Conservation (phyloP, 345 rosid genomes). For the Aegle marmelos region DNA sequence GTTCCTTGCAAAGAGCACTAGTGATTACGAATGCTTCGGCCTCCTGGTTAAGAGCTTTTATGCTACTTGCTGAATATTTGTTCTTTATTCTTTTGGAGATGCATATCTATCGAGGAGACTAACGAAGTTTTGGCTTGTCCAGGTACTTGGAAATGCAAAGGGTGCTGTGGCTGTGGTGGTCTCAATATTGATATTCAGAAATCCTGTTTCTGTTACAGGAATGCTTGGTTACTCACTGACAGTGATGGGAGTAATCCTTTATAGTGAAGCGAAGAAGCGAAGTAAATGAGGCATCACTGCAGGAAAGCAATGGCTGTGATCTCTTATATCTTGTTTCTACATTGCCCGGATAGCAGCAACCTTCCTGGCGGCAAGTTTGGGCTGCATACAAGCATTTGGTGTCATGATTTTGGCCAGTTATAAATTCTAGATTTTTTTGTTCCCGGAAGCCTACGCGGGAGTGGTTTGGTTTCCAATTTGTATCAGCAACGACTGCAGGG, state of each 20-base stretch:
- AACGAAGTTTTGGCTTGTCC: constrained; percentile 19
- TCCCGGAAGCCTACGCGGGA: constrained; percentile 30
- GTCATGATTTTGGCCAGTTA: constrained; percentile 23
- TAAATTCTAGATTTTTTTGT: constrained; percentile 19
- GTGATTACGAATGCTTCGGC: no score
- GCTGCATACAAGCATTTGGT: constrained; percentile 17
- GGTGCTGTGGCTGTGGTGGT: constrained; percentile 99
- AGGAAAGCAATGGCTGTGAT: neutral
- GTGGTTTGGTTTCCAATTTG: constrained; percentile 35
- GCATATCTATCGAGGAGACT: neutral
- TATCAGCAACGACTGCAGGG: constrained; percentile 45
- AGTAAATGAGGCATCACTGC: constrained; percentile 49
- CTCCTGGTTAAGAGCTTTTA: neutral
- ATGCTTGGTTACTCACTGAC: constrained; percentile 97
- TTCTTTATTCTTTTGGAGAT: neutral
- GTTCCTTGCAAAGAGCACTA: neutral
- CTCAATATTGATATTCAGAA: constrained; percentile 88
- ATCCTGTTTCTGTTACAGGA: constrained; percentile 96
- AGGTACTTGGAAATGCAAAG: constrained; percentile 99
- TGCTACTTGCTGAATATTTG: neutral
- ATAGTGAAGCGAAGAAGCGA: constrained; percentile 97
- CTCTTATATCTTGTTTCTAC: constrained; percentile 24
- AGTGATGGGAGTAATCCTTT: constrained; percentile 85
- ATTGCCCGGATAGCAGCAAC: constrained; percentile 22
- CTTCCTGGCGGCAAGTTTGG: constrained; percentile 10